A percentile compares a stretch with the other conserved stretches of the same genome.
Conservation (phyloP, 2,329 filamentous ascomycete species). For the Neopestalotiopsis sp. region DNA sequence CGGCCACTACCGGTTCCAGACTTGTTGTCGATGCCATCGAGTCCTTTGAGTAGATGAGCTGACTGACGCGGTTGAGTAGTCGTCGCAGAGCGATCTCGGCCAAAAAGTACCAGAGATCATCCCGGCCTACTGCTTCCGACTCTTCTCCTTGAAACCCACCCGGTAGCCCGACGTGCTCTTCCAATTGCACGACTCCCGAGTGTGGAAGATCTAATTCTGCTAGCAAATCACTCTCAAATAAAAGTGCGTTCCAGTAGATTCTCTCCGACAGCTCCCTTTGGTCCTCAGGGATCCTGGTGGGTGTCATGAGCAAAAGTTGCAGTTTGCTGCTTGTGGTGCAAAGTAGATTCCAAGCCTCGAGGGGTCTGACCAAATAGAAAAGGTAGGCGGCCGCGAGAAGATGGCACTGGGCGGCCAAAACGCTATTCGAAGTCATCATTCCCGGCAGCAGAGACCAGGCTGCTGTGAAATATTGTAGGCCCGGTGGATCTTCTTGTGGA, state of each 20-base stretch:
- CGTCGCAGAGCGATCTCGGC: slow-evolving; percentile 81
- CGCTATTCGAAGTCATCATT: slow-evolving; percentile 80
- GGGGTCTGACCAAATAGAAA: slow-evolving; percentile 80
- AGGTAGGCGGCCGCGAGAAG: slow-evolving; percentile 81
- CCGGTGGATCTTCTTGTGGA: slow-evolving; percentile 72
- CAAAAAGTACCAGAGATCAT: slow-evolving; percentile 86
- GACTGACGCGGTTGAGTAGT: slow-evolving; percentile 78
- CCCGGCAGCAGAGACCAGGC: slow-evolving; percentile 79
- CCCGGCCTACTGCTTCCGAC: slow-evolving; percentile 66
- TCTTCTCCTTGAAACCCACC: slow-evolving; percentile 79
- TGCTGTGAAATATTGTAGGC: slow-evolving; percentile 79
- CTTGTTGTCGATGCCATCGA: slow-evolving; percentile 73
- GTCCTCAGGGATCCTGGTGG: slow-evolving; percentile 70
- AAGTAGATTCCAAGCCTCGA: slow-evolving; percentile 83
- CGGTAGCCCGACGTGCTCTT: slow-evolving; percentile 79
- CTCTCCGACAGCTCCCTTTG: slow-evolving; percentile 77
- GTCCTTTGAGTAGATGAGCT: slow-evolving; percentile 79
- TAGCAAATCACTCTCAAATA: slow-evolving; percentile 81
- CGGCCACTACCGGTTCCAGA: slow-evolving; percentile 77
- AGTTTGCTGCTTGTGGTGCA: slow-evolving; percentile 83
- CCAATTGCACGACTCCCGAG: slow-evolving; percentile 81
- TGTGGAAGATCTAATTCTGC: slow-evolving; percentile 82
- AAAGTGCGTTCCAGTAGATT: slow-evolving; percentile 83
- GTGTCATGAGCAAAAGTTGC: slow-evolving; percentile 77
- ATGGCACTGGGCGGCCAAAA: slow-evolving; percentile 80